These are phyloP conservation scores for Peronospora belbahrii DNA, from an alignment of 352 stramenopile species.

Conservation along the genomic window DNA sequence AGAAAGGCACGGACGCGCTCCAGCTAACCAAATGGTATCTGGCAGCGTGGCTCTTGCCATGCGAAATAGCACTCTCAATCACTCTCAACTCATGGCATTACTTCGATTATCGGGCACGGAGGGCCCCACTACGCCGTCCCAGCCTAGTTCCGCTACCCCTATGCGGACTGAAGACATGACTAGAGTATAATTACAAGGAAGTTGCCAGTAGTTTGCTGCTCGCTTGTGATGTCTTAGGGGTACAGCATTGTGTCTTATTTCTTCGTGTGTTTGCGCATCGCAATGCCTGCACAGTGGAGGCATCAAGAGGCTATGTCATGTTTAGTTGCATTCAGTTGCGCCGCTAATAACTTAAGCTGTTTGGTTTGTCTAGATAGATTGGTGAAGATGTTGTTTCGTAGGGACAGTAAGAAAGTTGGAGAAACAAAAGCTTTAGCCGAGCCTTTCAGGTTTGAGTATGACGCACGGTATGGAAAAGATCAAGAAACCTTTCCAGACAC, in stretches of 20 bases:
- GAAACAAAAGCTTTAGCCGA: neutral
- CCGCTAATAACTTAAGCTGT: conserved; percentile 30
- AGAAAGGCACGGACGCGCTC: conserved; percentile 18
- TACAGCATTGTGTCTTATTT: conserved; percentile 12
- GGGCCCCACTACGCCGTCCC: conserved; percentile 13
- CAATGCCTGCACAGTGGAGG: conserved; percentile 5
- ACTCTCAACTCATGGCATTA: conserved; percentile 53
- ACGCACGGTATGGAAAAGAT: too few species aligned
- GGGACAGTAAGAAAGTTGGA: conserved; percentile 2
- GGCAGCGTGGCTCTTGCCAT: conserved; percentile 39
- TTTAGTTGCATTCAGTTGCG: conserved; percentile 19
- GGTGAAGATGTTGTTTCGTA: neutral
- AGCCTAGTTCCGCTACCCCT: conserved; percentile 21
- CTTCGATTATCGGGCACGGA: conserved; percentile 37
- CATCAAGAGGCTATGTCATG: conserved; percentile 7
- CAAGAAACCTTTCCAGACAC: too few species aligned
- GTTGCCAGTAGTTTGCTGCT: conserved; percentile 9
- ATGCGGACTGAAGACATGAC: conserved; percentile 52
- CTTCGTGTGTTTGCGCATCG: conserved; percentile 9
- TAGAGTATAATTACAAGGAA: conserved; percentile 46
- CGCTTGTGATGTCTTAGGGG: conserved; percentile 5
- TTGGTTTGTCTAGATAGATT: neutral
- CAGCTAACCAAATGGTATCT: conserved; percentile 32
- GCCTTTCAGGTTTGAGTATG: too few species aligned
- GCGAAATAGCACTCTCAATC: conserved; percentile 48